phyloP scores from a whole-genome alignment of 306 rosid genomes.

The Quercus berberidifolia region DNA sequence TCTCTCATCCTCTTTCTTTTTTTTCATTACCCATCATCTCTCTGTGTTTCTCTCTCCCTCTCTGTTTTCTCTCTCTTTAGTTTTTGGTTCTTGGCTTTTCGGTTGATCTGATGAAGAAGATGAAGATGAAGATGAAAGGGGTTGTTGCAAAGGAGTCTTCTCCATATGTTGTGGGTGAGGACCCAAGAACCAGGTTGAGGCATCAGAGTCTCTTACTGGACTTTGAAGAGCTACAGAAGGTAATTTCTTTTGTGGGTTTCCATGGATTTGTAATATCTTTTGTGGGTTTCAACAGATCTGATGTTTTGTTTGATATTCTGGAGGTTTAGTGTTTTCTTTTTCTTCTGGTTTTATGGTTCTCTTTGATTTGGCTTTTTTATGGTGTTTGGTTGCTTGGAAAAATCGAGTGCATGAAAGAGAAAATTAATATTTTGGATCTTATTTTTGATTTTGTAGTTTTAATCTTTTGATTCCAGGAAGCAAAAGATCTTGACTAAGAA shows the following conservation, averaged over 20 bases:
- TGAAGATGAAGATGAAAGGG: slow-evolving; percentile 91
- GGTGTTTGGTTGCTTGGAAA: slow-evolving; percentile 1
- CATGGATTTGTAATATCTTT: slow-evolving; percentile 11
- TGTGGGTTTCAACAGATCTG: slow-evolving; percentile 47
- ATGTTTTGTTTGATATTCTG: slow-evolving; percentile 19
- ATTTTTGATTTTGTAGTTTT: neutral
- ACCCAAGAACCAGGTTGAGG: slow-evolving; percentile 54
- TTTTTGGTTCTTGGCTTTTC: slow-evolving; percentile 21
- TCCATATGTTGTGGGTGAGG: slow-evolving; percentile 38
- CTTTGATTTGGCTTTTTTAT: slow-evolving; percentile 15
- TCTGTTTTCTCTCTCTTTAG: neutral
- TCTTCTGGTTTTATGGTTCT: neutral
- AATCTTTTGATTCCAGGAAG: neutral
- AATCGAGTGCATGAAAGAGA: slow-evolving; percentile 2
- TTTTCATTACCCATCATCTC: slow-evolving; percentile 9
- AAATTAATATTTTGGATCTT: slow-evolving; percentile 13
- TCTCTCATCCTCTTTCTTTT: slow-evolving; percentile 8
- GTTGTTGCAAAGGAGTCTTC: slow-evolving; percentile 40
- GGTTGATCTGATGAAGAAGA: slow-evolving; percentile 74
- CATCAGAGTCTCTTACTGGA: slow-evolving; percentile 88
- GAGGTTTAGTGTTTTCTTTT: slow-evolving; percentile 2
- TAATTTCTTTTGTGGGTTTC: slow-evolving; percentile 21
- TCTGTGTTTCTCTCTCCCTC: slow-evolving; percentile 9
- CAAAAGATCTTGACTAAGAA: neutral
- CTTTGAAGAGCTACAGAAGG: slow-evolving; percentile 72